Evolutionary conservation across 2,329 filamentous ascomycete genomes (phyloP).

Genomic region (Diaporthe eres): DNA sequence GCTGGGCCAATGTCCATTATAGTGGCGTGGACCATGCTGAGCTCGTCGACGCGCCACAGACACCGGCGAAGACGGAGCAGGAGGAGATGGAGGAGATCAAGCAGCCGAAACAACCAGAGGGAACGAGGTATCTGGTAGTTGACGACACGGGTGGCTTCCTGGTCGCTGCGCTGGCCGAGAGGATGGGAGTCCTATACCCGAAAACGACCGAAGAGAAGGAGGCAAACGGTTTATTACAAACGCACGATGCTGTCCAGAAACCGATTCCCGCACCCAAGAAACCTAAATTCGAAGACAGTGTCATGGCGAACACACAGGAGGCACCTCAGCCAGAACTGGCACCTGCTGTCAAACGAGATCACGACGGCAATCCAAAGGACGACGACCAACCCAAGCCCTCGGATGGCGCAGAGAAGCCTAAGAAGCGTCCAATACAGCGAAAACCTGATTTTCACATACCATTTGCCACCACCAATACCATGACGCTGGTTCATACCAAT

Average conservation of each 20-base stretch:
- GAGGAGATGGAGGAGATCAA: conserved; percentile 45
- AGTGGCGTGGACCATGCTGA: conserved; percentile 56
- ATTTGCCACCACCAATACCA: conserved; percentile 79
- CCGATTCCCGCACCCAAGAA: neutral
- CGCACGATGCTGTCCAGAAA: neutral
- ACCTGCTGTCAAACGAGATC: conserved; percentile 32
- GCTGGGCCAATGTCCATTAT: conserved; percentile 92
- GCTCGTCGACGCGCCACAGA: conserved; percentile 30
- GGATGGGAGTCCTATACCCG: conserved; percentile 83
- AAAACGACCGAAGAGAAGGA: conserved; percentile 49
- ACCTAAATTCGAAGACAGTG: conserved; percentile 41
- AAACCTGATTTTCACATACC: conserved; percentile 71
- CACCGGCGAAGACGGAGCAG: conserved; percentile 45
- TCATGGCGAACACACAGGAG: conserved; percentile 43
- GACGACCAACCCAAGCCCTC: conserved; percentile 29
- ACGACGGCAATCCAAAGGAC: conserved; percentile 36
- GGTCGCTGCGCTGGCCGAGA: conserved; percentile 87
- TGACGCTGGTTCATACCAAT: conserved; percentile 85
- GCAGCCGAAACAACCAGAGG: conserved; percentile 46
- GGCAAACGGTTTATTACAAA: conserved; percentile 32
- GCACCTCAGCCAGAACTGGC: conserved; percentile 7
- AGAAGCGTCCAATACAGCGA: conserved; percentile 42
- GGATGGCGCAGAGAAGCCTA: conserved; percentile 38
- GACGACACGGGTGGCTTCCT: conserved; percentile 90
- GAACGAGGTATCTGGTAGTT: conserved; percentile 80